Percentiles rank a stretch among this genome's conserved stretches.
Conservation (phyloP, 495 filamentous ascomycete species). For the Acidomyces sp. region DNA sequence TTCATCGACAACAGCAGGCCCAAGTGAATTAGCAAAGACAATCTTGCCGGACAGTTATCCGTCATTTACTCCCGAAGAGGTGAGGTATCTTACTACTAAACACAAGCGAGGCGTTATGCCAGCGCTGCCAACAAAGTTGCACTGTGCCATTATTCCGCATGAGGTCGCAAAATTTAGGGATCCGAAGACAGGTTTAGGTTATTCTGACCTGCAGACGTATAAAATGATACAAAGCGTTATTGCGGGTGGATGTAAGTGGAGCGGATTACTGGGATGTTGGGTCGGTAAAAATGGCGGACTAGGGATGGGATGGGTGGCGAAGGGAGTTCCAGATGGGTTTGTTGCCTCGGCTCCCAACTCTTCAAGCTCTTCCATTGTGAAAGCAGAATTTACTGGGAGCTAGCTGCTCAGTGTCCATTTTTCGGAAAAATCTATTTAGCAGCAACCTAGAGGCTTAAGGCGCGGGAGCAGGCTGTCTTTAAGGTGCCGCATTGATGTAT, state of each 20-base stretch:
- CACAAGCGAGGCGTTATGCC: slow-evolving; percentile 9
- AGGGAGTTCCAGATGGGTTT: slow-evolving; percentile 30
- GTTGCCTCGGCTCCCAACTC: not conserved
- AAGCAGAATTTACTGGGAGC: too few species aligned
- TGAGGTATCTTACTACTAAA: slow-evolving; percentile 15
- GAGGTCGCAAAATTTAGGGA: slow-evolving; percentile 25
- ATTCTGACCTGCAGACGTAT: slow-evolving; percentile 25
- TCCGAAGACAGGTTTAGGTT: slow-evolving; percentile 28
- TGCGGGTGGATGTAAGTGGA: slow-evolving; percentile 26
- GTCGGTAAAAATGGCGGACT: slow-evolving; percentile 21
- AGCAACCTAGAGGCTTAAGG: too few species aligned
- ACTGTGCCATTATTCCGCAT: slow-evolving; percentile 24
- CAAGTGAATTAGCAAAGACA: slow-evolving; percentile 11
- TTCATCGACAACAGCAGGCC: slow-evolving; percentile 13
- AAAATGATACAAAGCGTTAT: slow-evolving; percentile 24
- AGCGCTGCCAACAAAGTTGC: slow-evolving; percentile 9
- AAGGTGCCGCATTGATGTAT: too few species aligned
- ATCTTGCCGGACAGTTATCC: slow-evolving; percentile 18
- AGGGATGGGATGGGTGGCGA: slow-evolving; percentile 23
- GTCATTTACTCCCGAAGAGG: slow-evolving; percentile 18
- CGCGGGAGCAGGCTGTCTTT: too few species aligned
- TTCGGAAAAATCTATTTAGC: too few species aligned
- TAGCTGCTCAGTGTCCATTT: too few species aligned
- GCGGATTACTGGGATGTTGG: slow-evolving; percentile 26
- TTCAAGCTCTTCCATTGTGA: too few species aligned